These are phyloP conservation scores for Sporisorium iseilematis-ciliati DNA, from an alignment of 1,284 basidiomycete genomes.

Conservation along the genomic window DNA sequence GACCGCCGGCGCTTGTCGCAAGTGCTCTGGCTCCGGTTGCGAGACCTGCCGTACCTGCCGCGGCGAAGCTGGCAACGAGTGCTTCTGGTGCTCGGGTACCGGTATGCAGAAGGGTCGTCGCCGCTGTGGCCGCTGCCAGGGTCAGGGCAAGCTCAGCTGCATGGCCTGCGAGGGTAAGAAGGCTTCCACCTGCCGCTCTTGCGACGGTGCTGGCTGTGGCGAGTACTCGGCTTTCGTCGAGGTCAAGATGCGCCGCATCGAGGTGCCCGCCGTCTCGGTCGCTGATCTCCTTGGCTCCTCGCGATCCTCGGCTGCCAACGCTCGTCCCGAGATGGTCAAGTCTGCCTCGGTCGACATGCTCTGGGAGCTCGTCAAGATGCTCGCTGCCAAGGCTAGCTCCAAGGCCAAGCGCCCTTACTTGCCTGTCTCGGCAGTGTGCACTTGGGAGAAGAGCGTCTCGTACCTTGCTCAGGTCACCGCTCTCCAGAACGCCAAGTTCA, in stretches of 20 bases:
- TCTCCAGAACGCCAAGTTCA: constrained; percentile 47
- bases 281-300: constrained; percentile 39
- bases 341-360: constrained; percentile 51
- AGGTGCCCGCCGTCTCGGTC: constrained; percentile 55
- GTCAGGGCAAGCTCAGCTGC: constrained; percentile 49
- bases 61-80: constrained; percentile 53
- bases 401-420: constrained; percentile 49
- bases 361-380: constrained; percentile 50
- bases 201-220: constrained; percentile 50
- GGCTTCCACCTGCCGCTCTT: constrained; percentile 42
- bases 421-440: constrained; percentile 54
- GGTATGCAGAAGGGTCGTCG: constrained; percentile 53
- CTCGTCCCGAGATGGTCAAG: constrained; percentile 33
- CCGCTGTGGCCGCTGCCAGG: constrained; percentile 55
- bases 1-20: constrained; percentile 39
- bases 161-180: constrained; percentile 50
- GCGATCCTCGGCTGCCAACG: constrained; percentile 19
- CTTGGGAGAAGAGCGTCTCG: constrained; percentile 50
- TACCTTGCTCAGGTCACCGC: constrained; percentile 48
- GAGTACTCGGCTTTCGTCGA: constrained; percentile 51
- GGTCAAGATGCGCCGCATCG: constrained; percentile 56
- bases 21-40: constrained; percentile 45
- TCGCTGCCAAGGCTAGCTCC: constrained; percentile 41
- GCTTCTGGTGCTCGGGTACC: constrained; percentile 59
- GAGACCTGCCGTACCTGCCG: constrained; percentile 51